Evolutionary conservation across 2,329 filamentous ascomycete species (phyloP), one percentile per base, ranked within the genome.

Genomic region (Fusarium equiseti): DNA sequence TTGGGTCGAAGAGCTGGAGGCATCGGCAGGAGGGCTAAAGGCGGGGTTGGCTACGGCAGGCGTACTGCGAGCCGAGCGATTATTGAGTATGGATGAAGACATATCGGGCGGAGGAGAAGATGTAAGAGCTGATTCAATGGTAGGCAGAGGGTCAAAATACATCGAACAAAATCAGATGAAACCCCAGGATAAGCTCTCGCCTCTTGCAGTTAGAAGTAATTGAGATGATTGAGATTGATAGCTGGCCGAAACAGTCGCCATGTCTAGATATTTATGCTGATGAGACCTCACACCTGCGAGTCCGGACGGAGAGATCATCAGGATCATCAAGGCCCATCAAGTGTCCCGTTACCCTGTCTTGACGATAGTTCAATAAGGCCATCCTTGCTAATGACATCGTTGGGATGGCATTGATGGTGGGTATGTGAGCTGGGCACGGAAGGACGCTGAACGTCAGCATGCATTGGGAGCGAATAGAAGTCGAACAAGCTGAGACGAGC

Each of bases 331-430:
- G 27, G 56, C 35, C 40, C 53, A 63, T 49, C 55, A 29, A 68
- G 55, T 42, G 48, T 48, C 44, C 52, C 31, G 55, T 50, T 40
- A 60, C 60, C 65, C 50, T 61, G 58, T 57, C 63, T 72, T 59
- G 62, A 64, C 71, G 68, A 62, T 71, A 70, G 55, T 72, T 71
- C 59, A 62, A 38, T 45, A 40, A 67, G 55, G 50, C 40, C 61
- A 75, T 66, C 73, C 73, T 68, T 63, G 71, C 62, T 56, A 50
- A 74, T 75, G 73, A 74, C 73, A 75, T 74, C 62, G 66, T 56
- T 49, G 38, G 43, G 53, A 46, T 57, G 48, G 54, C 32, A 50
- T 45, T 43, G 52, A 42, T 49, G 60, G 71, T 75, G 73, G 71
- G 56, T 51, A 73, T 70, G 60, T 54, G 59, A 48, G 44, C 44